Percentiles rank a stretch among this genome's conserved stretches.
phyloP scores from a whole-genome alignment of 2,329 filamentous ascomycete genomes.

The Amylocarpus encephaloides region DNA sequence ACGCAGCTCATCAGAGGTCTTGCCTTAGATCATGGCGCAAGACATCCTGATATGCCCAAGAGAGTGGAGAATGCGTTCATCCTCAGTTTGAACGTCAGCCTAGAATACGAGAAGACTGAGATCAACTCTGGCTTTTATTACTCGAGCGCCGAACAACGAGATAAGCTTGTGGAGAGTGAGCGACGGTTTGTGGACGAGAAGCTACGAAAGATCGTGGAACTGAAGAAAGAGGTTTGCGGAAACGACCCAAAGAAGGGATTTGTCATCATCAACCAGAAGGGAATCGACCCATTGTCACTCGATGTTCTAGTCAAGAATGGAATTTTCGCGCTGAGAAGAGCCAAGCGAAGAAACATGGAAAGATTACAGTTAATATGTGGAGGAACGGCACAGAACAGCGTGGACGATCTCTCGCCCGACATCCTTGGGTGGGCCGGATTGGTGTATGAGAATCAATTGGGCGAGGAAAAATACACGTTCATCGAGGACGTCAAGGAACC shows the following conservation, averaged over 20 bases:
- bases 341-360: slow-evolving; percentile 99
- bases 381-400: slow-evolving; percentile 87
- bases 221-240: slow-evolving; percentile 97
- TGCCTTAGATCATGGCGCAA: slow-evolving; percentile 87
- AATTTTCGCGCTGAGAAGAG: slow-evolving; percentile 86
- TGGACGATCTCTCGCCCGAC: slow-evolving; percentile 83
- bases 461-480: slow-evolving; percentile 99
- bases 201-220: slow-evolving; percentile 91
- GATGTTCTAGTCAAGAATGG: slow-evolving; percentile 98
- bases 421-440: slow-evolving; percentile 91
- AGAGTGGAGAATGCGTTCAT: slow-evolving; percentile 92
- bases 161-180: slow-evolving; percentile 97
- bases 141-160: slow-evolving; percentile 90
- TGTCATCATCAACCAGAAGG: slow-evolving; percentile 98
- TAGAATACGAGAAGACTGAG: slow-evolving; percentile 98
- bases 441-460: slow-evolving; percentile 94
- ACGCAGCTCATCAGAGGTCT: slow-evolving; percentile 92
- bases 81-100: slow-evolving; percentile 87
- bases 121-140: slow-evolving; percentile 99
- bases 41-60: slow-evolving; percentile 98
- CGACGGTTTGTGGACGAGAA: slow-evolving; percentile 93
- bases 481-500: slow-evolving; percentile 98
- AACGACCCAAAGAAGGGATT: slow-evolving; percentile 91
- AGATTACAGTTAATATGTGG: slow-evolving; percentile 91
- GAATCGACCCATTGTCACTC: slow-evolving; percentile 91